Conservation (phyloP, 352 stramenopile species). For the Aphanomyces stellatus region DNA sequence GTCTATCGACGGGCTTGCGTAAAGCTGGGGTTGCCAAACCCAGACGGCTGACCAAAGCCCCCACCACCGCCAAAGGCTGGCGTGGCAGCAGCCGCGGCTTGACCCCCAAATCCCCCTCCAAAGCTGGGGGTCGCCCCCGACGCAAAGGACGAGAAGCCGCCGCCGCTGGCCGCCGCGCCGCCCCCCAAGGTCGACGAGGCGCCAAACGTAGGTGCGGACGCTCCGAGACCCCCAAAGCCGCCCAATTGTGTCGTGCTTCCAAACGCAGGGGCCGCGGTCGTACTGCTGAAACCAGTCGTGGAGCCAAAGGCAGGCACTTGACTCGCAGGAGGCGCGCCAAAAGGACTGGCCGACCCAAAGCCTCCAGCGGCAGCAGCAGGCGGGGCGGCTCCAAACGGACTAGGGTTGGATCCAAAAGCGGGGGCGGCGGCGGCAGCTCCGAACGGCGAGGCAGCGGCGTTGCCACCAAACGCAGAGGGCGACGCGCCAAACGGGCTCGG, state of each 20-base stretch:
- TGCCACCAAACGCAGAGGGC: constrained; percentile 5
- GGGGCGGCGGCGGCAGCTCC: constrained; percentile 16
- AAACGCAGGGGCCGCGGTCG: constrained; percentile 10
- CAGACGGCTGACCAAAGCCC: not conserved
- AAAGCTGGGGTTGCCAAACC: not conserved
- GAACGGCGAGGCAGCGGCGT: not conserved
- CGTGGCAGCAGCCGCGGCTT: not conserved
- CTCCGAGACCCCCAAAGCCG: not conserved
- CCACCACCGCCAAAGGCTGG: not conserved
- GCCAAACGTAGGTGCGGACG: constrained; percentile 30
- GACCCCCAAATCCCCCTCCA: not conserved
- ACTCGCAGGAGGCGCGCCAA: constrained; percentile 21
- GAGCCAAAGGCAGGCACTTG: constrained; percentile 19
- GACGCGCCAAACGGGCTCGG: constrained; percentile 23
- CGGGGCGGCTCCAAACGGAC: constrained; percentile 18
- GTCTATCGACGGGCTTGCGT: constrained; percentile 6
- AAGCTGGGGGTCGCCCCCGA: not conserved
- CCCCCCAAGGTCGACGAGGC: constrained; percentile 38
- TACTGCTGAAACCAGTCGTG: constrained; percentile 15
- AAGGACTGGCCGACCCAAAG: constrained; percentile 26
- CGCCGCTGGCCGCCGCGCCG: not conserved
- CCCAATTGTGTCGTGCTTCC: not conserved
- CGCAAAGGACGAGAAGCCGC: not conserved
- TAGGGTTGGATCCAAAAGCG: constrained; percentile 18
- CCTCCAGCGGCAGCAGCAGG: not conserved